Evolutionary conservation across 176 grass and related monocot species (phyloP).

Genomic region (Zoysia japonica): DNA sequence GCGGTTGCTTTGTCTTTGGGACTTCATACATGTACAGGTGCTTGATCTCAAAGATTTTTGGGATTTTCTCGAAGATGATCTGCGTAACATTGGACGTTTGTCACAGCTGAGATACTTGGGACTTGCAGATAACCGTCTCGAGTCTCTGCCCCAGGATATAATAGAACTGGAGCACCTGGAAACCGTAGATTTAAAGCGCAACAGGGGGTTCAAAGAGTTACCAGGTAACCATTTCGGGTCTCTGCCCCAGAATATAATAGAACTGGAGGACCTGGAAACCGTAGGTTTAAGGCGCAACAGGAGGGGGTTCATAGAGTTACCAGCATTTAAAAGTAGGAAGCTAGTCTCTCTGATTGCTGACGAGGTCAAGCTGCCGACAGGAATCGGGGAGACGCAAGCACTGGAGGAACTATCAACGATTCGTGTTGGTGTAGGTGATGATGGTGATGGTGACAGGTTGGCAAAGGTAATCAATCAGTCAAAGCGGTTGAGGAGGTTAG

Average conservation of each 20-base stretch:
- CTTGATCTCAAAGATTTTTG: constrained; percentile 24
- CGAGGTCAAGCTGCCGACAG: accelerated
- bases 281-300: background rate
- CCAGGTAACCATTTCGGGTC: background rate
- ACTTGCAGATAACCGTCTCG: background rate
- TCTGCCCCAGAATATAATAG: background rate
- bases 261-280: constrained; percentile 24
- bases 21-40: background rate
- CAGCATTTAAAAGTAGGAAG: background rate
- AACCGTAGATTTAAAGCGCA: constrained; percentile 25
- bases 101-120: constrained; percentile 25
- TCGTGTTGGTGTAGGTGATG: no score
- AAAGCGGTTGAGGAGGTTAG: background rate
- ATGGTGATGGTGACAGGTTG: no score
- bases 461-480: background rate
- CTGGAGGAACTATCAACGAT: constrained; percentile 20
- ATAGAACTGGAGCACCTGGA: constrained; percentile 5
- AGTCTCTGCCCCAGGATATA: background rate
- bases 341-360: constrained; percentile 5
- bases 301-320: background rate
- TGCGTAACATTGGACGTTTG: background rate
- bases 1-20: background rate
- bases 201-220: background rate
- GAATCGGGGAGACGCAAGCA: background rate
- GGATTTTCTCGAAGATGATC: no score